Base-by-base conservation (phyloP, 805 yeast genomes). In the Zygoascus tannicola region DNA sequence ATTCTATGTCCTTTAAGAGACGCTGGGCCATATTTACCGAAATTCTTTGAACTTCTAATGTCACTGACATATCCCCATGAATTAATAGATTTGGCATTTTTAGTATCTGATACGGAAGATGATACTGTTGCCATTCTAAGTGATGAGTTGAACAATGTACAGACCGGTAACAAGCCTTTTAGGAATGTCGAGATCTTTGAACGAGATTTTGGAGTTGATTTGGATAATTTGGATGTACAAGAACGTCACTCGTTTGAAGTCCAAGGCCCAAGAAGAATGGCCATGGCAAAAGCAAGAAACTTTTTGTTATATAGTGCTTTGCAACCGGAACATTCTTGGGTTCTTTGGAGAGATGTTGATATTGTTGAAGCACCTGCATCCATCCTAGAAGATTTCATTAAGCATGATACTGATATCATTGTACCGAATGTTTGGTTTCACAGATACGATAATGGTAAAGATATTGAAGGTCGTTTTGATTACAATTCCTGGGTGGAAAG, bases 291-390 rank as follows among this genome's bases (percentile, higher is more conserved):
- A 50, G 94, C 94, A 4, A 70, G 95, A 61, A 85, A 85, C 60
- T 85, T 90, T 90, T 63, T 85, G 32, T 75, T 85, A 59, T 69
- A 85, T 1, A 85, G 80, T 7, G 88, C 94, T 2, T 60, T 85
- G 40, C 81, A 80, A 59, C 94, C 94, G 1, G 79, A 85, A 59
- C 95, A 85, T 58, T 79, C 92, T 3, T 84, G 83, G 78, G 94
- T 85, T 5, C 81, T 84, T 56, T 85, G 95, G 95, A 69, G 94
- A 66, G 94, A 85, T 66, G 92, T 85, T 8, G 94, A 85, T 62
- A 90, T 85, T 16, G 92, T 85, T 57, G 80, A 87, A 1, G 76
- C 78, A 26, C 88, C 94, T 2, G 72, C 76, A 1, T 78, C 90
- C 2, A 76, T 85, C 45, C 63, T 85, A 48, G 92, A 85, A 62